A percentile compares a stretch with the other conserved stretches of the same genome.
These are phyloP conservation scores for Pyronema domesticum DNA, from an alignment of 495 filamentous ascomycete species.

Conservation along the genomic window DNA sequence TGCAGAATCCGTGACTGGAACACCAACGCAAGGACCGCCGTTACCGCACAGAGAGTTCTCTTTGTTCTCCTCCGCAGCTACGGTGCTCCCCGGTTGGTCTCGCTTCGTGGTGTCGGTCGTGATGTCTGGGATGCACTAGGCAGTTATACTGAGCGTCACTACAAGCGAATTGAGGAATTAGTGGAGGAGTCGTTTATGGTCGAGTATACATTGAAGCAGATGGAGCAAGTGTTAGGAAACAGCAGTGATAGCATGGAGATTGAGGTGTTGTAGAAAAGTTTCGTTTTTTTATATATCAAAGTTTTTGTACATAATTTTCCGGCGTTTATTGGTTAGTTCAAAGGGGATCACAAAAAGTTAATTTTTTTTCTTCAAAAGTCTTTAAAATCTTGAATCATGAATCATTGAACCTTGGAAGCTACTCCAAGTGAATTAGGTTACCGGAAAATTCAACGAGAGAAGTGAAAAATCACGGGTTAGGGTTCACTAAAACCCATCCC, in stretches of 20 bases:
- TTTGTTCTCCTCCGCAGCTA: conserved; percentile 60
- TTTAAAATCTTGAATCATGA: no score
- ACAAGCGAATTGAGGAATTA: conserved; percentile 66
- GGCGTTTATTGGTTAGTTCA: neutral
- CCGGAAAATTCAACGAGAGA: no score
- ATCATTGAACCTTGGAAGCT: no score
- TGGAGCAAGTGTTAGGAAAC: conserved; percentile 53
- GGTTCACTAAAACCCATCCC: no score
- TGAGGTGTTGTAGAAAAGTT: neutral
- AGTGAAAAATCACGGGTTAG: no score
- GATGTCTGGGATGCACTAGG: conserved; percentile 68
- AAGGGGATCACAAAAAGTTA: no score
- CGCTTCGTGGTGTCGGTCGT: conserved; percentile 50
- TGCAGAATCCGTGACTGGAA: conserved; percentile 84
- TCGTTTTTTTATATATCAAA: neutral
- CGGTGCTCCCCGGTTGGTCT: conserved; percentile 52
- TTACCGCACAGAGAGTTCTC: conserved; percentile 72
- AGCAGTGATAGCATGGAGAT: conserved; percentile 21
- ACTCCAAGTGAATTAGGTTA: no score
- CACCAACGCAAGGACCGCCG: conserved; percentile 74
- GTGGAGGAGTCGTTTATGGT: conserved; percentile 90
- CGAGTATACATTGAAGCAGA: conserved; percentile 79
- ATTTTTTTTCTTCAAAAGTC: no score
- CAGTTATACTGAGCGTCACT: conserved; percentile 83
- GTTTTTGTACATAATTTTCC: neutral